Percentiles rank a stretch among this genome's conserved stretches.
These are phyloP conservation scores for Termitomyces sp. DNA, from an alignment of 768 basidiomycete species.

Conservation along the genomic window DNA sequence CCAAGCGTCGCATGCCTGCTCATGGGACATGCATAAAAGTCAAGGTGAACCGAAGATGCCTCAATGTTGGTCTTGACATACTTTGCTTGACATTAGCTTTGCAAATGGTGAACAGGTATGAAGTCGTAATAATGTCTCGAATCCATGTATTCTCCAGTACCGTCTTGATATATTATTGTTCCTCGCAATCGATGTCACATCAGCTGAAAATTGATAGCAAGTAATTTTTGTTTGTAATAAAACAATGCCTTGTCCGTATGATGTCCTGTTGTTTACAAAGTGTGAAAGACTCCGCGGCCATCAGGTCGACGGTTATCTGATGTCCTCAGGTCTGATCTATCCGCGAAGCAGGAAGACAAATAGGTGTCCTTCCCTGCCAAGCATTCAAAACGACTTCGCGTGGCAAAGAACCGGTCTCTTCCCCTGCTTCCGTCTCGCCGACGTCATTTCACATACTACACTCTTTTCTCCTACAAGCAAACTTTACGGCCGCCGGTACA, in stretches of 20 bases:
- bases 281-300: not conserved
- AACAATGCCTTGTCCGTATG: no score
- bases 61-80: not conserved
- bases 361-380: not conserved
- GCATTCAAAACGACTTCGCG: conserved; percentile 1
- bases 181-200: no score
- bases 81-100: not conserved
- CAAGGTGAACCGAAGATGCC: not conserved
- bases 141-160: not conserved
- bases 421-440: not conserved
- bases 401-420: not conserved
- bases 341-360: not conserved
- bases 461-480: not conserved
- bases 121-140: not conserved
- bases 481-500: not conserved
- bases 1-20: not conserved
- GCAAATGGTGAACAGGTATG: not conserved
- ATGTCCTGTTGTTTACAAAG: no score
- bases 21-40: not conserved
- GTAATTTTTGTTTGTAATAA: no score
- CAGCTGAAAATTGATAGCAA: no score
- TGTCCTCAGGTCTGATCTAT: not conserved
- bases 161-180: not conserved
- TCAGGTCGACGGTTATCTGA: not conserved
- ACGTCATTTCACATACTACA: not conserved